These are phyloP conservation scores for Holtermanniella nyarrowii DNA, from an alignment of 768 basidiomycete species.

Conservation along the genomic window DNA sequence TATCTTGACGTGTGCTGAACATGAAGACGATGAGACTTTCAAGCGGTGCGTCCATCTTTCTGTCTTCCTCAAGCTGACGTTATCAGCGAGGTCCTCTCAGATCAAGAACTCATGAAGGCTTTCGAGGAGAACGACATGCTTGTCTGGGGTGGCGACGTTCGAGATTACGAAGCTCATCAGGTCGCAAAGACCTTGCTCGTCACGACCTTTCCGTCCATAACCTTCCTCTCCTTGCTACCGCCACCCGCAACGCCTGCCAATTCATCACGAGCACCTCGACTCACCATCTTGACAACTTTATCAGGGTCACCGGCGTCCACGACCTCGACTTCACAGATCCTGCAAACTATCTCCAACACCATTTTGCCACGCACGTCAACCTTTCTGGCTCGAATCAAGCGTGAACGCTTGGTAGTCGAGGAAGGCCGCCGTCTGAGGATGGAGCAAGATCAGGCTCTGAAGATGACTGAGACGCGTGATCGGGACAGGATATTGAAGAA, in stretches of 20 bases:
- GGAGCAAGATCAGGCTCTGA: constrained; percentile 64
- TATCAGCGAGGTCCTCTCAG: constrained; percentile 61
- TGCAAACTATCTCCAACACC: constrained; percentile 56
- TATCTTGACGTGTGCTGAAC: constrained; percentile 74
- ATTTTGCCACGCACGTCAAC: constrained; percentile 73
- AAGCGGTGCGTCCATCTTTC: constrained; percentile 52
- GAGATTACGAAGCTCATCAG: constrained; percentile 70
- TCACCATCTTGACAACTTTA: constrained; percentile 79
- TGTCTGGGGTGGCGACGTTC: constrained; percentile 87
- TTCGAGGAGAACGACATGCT: constrained; percentile 65
- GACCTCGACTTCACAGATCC: constrained; percentile 57
- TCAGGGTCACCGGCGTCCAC: constrained; percentile 54
- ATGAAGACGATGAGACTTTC: constrained; percentile 79
- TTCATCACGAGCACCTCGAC: constrained; percentile 37
- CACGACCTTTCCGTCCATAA: constrained; percentile 86
- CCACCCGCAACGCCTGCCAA: constrained; percentile 41
- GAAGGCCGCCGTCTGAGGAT: constrained; percentile 57
- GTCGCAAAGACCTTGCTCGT: constrained; percentile 52
- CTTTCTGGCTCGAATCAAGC: constrained; percentile 57
- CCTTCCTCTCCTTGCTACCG: constrained; percentile 80
- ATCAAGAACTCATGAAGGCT: constrained; percentile 57
- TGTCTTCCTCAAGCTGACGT: background rate
- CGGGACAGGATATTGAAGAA: constrained; percentile 56
- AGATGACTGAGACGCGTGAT: constrained; percentile 56
- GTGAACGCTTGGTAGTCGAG: constrained; percentile 41